Base-by-base conservation (phyloP, 2,329 filamentous ascomycete species). In the Colletotrichum acutatum region DNA sequence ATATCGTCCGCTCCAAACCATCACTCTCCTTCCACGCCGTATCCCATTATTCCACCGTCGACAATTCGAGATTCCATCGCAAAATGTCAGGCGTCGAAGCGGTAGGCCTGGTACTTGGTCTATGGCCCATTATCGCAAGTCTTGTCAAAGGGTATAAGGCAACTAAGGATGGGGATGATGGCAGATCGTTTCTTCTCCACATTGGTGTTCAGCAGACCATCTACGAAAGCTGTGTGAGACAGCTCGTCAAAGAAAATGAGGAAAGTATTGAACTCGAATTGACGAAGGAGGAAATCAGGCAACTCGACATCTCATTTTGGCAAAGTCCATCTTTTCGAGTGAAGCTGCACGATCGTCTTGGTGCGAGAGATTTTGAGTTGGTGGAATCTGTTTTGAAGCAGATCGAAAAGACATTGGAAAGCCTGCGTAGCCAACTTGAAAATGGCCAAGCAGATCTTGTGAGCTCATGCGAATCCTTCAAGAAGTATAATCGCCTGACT, bases 81-180 rank as follows among this genome's bases (percentile, higher is more conserved):
- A 49, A 9, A 19, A 70, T 71, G 61, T 71, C 68, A 37, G 68
- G 68, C 16, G 19, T 71, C 14, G 68, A 71, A 14, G 56, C 54
- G 5, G 61, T 59, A 3, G 68, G 68, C 1, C 26, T 71, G 2
- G 54, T 66, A 4, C 24, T 71, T 8, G 53, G 61, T 22, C 28
- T 71, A n/a, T 71, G 60, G 68, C 68, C 67, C 7, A 22, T 68
- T 19, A 26, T 68, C 14, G 14, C 26, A 16, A 30, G 22, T 30
- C 66, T 68, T 28, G 46, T 59, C 30, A 52, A 57, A 14, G 42
- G 32, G 1, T 68, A 68, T 58, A 53, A 37, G 32, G 52, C 46
- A 19, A 24, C 57, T n/a, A 61, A 42, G 52, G 37, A 28, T 24
- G 66, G 57, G 7, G 42, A 62, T n/a, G 42, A 49, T 8, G 22